Percentiles rank a stretch among this genome's conserved stretches.
Conservation (phyloP, 805 yeast genomes). For the Candida tibetensis region DNA sequence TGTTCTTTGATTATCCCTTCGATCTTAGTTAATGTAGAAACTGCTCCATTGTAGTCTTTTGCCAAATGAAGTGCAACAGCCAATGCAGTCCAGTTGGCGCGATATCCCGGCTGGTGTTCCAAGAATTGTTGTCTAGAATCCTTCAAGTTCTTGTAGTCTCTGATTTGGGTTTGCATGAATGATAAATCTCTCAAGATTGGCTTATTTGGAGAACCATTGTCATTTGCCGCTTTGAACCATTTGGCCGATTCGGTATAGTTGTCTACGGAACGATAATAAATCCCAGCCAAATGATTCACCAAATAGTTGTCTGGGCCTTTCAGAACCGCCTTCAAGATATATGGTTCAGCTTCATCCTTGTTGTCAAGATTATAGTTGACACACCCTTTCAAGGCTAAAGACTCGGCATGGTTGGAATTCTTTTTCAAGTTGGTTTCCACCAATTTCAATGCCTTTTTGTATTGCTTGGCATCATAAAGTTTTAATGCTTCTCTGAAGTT, state of each 20-base stretch:
- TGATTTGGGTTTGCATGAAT: conserved; percentile 71
- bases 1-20: conserved; percentile 73
- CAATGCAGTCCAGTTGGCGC: conserved; percentile 87
- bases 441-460: conserved; percentile 77
- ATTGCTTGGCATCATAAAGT: conserved; percentile 80
- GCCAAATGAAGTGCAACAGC: conserved; percentile 83
- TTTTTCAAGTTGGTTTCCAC: conserved; percentile 77
- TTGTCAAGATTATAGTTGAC: conserved; percentile 56
- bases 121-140: conserved; percentile 66
- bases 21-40: conserved; percentile 67
- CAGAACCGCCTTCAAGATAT: conserved; percentile 58
- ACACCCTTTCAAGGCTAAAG: conserved; percentile 83
- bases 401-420: conserved; percentile 71
- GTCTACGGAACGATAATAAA: conserved; percentile 68
- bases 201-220: conserved; percentile 73
- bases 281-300: conserved; percentile 82
- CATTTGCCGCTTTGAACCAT: conserved; percentile 72
- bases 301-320: conserved; percentile 63
- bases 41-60: conserved; percentile 65
- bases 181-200: conserved; percentile 82
- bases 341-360: conserved; percentile 59
- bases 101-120: conserved; percentile 72
- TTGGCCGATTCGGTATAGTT: conserved; percentile 74
- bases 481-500: conserved; percentile 79
- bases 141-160: conserved; percentile 65